Evolutionary conservation across 139 green algal genomes (phyloP), one percentile per base, ranked within the genome.

Genomic region (Chlamydomonas schloesseri): DNA sequence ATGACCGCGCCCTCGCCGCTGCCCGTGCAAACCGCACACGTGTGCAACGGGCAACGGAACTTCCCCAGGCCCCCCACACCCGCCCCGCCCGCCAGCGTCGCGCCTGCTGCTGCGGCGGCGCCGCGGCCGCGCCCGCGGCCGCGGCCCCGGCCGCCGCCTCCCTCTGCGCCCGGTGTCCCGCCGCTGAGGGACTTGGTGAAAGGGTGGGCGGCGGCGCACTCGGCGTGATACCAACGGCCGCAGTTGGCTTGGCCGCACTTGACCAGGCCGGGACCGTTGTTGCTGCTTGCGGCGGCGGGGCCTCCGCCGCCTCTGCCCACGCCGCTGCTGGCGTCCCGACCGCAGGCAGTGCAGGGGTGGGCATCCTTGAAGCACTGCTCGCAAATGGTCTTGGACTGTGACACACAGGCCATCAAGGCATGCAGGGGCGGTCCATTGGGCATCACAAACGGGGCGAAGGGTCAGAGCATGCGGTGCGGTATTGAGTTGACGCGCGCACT

Each of bases 11-110:
- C 88, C 57, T 90, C 87, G 21, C 89, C 91, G 64, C 81, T 84
- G 58, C 73, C 64, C n/a, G 84, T 89, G 55, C 89, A 93, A 18
- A 50, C 37, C 1, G 80, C 71, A 58, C 91, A 94, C 69, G 90
- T 92, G 82, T 94, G 91, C 68, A 88, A 70, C 15, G 89, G 87
- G 83, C 91, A 94, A 33, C 88, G 75, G 37, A 83, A 83, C 76
- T 83, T 83, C 11, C 21, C 1, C 20, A 89, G 76, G 26, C 26
- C 68, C 29, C 69, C 31, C 28, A 36, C 24, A 28, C 29, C 67
- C 42, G 42, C 31, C 31, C 57, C 62, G 13, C 9, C 18, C 8
- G 31, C 18, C 31, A 20, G 34, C 46, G 29, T 53, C 50, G 31
- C 31, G n/a, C 31, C 53, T 31, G 31, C 73, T 31, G 28, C 72